A percentile compares a stretch with the other conserved stretches of the same genome.
Conservation (phyloP, 768 basidiomycete genomes). For the Leccinum sublutescens region DNA sequence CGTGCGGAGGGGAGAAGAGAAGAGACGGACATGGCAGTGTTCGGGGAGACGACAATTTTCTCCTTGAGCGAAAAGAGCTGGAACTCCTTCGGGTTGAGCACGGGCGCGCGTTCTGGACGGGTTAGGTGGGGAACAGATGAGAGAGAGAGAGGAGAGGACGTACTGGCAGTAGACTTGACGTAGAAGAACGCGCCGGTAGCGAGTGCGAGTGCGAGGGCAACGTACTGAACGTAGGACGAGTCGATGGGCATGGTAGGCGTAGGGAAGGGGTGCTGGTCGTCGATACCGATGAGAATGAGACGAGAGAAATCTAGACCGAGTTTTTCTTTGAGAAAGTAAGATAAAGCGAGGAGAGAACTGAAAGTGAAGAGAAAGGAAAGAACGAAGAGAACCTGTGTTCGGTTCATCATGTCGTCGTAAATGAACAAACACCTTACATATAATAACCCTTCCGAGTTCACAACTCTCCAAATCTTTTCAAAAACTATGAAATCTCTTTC, state of each 20-base stretch:
- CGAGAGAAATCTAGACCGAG: background rate
- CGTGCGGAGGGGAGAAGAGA: background rate
- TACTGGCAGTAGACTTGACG: constrained; percentile 45
- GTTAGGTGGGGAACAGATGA: background rate
- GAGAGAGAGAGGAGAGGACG: constrained; percentile 29
- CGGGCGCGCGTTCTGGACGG: constrained; percentile 59
- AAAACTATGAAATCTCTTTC: background rate
- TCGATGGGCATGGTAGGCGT: constrained; percentile 15
- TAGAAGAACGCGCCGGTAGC: constrained; percentile 52
- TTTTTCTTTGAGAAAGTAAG: background rate
- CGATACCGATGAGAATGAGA: constrained; percentile 53
- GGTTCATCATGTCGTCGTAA: constrained; percentile 37
- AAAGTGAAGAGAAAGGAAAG: constrained; percentile 50
- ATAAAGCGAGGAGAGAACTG: constrained; percentile 39
- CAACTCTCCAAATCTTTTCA: too few relatives aligned
- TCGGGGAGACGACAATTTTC: constrained; percentile 86
- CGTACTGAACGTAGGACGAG: constrained; percentile 38
- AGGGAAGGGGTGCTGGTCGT: constrained; percentile 27
- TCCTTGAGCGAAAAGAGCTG: constrained; percentile 76
- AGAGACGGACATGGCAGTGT: constrained; percentile 83
- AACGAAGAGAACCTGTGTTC: constrained; percentile 54
- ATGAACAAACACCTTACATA: background rate
- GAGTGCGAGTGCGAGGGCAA: constrained; percentile 52
- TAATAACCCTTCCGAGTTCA: constrained; percentile 22
- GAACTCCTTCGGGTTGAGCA: constrained; percentile 75